Conservation (phyloP, 202 grass and related monocot genomes). For the Dendrocalamus latiflorus region DNA sequence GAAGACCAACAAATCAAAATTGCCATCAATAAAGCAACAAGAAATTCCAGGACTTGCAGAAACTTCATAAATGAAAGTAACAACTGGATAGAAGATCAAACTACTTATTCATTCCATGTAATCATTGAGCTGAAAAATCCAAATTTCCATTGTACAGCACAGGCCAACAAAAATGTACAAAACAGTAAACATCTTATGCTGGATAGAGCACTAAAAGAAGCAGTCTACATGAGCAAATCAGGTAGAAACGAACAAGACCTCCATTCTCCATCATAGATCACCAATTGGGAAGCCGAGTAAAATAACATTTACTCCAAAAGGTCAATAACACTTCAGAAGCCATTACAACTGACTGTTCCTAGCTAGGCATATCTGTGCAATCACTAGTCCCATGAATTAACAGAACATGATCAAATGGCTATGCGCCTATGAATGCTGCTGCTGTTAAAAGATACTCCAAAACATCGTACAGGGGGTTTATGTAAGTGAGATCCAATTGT, state of each 20-base stretch:
- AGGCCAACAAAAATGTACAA: not conserved
- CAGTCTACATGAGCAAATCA: not conserved
- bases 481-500: too few species aligned
- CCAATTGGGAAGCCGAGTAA: not conserved
- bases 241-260: not conserved
- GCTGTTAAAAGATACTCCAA: too few species aligned
- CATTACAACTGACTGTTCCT: not conserved
- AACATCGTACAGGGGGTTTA: too few species aligned
- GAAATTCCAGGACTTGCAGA: not conserved
- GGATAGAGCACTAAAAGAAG: not conserved
- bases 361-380: not conserved
- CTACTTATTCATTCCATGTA: not conserved
- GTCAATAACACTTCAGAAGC: not conserved
- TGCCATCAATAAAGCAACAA: not conserved
- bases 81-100: not conserved
- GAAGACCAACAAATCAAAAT: not conserved
- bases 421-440: too few species aligned
- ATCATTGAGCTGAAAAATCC: not conserved
- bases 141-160: not conserved
- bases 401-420: too few species aligned
- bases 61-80: not conserved
- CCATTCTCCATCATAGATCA: not conserved
- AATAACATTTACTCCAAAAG: not conserved
- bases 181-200: not conserved
- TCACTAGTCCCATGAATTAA: not conserved